phyloP scores from a whole-genome alignment of 257 asterid species.

The Penstemon eatonii region DNA sequence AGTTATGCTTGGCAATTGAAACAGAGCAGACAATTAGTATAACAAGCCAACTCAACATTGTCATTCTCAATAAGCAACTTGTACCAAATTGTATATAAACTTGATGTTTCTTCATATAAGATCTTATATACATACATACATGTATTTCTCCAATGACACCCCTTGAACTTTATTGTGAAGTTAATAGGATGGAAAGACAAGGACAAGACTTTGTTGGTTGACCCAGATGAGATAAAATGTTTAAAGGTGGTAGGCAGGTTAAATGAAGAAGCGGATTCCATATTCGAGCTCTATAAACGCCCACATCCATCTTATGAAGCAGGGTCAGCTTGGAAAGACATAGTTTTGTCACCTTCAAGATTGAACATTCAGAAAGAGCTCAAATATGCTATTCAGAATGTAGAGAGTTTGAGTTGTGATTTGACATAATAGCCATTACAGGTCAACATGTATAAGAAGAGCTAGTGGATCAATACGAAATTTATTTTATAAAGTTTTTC shows the following conservation, averaged over 20 bases:
- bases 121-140: background rate
- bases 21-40: too few relatives aligned
- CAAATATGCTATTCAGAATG: slow-evolving; percentile 44
- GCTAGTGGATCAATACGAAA: slow-evolving; percentile 4
- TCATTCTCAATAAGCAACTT: too few relatives aligned
- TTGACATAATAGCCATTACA: background rate
- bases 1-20: background rate
- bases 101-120: background rate
- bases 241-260: slow-evolving; percentile 50
- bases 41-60: too few relatives aligned
- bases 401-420: slow-evolving; percentile 36
- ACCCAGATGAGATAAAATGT: slow-evolving; percentile 62
- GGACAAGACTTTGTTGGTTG: slow-evolving; percentile 61
- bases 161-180: slow-evolving; percentile 32
- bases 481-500: background rate
- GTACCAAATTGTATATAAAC: background rate
- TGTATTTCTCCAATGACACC: background rate
- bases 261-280: slow-evolving; percentile 86
- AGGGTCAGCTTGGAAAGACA: slow-evolving; percentile 68
- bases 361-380: slow-evolving; percentile 55
- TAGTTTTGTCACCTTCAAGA: slow-evolving; percentile 54
- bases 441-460: slow-evolving; percentile 1
- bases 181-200: slow-evolving; percentile 96
- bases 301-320: slow-evolving; percentile 32
- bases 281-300: slow-evolving; percentile 56